phyloP scores from a whole-genome alignment of 768 basidiomycete species.

The Nidularia pulvinata region DNA sequence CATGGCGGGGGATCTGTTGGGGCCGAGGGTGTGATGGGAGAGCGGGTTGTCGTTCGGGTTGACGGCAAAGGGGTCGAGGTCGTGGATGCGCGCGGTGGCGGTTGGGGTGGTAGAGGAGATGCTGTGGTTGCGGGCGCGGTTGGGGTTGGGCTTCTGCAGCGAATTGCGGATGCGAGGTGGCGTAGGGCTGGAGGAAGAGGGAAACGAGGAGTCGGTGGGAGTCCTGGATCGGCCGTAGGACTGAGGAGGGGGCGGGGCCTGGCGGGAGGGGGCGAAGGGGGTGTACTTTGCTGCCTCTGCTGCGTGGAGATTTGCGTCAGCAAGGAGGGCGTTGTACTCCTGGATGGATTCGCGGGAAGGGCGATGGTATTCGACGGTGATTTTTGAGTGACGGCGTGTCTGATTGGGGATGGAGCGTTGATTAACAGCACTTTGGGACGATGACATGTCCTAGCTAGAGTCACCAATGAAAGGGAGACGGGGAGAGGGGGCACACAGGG shows the following conservation, averaged over 20 bases:
- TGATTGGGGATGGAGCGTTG: conserved; percentile 40
- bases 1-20: conserved; percentile 28
- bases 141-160: conserved; percentile 59
- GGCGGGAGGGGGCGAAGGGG: conserved; percentile 31
- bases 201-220: conserved; percentile 41
- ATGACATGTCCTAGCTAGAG: conserved; percentile 30
- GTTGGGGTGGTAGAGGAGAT: conserved; percentile 34
- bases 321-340: conserved; percentile 74
- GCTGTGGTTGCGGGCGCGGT: conserved; percentile 49
- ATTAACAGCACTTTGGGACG: conserved; percentile 46
- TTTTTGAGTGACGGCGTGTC: conserved; percentile 51
- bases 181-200: conserved; percentile 16
- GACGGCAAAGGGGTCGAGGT: conserved; percentile 62
- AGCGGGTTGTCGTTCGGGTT: conserved; percentile 27
- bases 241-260: conserved; percentile 35
- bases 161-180: conserved; percentile 47
- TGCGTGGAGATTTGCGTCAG: conserved; percentile 56
- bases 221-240: conserved; percentile 41
- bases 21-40: conserved; percentile 20
- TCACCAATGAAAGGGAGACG: not conserved
- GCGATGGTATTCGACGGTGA: conserved; percentile 75
- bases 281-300: conserved; percentile 42
- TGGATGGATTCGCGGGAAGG: conserved; percentile 77
- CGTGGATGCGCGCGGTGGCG: conserved; percentile 33
- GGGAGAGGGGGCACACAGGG: not conserved